These are phyloP conservation scores for Fragaria ananassa DNA, from an alignment of 306 rosid species.

Conservation along the genomic window DNA sequence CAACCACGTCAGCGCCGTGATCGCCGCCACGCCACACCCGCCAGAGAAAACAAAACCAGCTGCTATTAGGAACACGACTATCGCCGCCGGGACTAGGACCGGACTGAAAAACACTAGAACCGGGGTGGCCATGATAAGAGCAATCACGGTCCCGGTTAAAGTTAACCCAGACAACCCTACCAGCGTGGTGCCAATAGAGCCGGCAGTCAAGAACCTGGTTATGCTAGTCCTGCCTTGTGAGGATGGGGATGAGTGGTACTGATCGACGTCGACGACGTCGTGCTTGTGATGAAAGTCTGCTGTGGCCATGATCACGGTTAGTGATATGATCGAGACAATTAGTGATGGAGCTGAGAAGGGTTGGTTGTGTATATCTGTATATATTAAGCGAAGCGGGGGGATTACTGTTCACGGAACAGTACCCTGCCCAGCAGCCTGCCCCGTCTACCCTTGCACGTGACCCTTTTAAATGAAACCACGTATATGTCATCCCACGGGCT, in stretches of 20 bases:
- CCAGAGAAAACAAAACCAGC: slow-evolving; percentile 51
- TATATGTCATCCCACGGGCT: no score
- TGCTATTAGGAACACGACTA: slow-evolving; percentile 28
- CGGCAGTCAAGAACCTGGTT: slow-evolving; percentile 50
- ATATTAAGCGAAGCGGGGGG: no score
- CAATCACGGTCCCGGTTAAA: slow-evolving; percentile 53
- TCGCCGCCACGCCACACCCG: slow-evolving; percentile 50
- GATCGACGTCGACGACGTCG: not conserved
- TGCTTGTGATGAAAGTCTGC: not conserved
- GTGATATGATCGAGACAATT: not conserved
- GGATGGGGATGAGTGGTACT: slow-evolving; percentile 9
- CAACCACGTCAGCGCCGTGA: slow-evolving; percentile 50
- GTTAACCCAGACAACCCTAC: slow-evolving; percentile 45
- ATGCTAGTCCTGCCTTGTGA: slow-evolving; percentile 32
- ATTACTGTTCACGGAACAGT: no score
- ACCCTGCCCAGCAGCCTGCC: no score
- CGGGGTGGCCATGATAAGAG: slow-evolving; percentile 55
- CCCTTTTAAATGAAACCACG: no score
- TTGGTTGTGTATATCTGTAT: not conserved
- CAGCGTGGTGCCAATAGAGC: slow-evolving; percentile 42
- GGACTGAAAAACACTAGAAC: slow-evolving; percentile 59
- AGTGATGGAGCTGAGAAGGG: not conserved
- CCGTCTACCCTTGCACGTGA: no score
- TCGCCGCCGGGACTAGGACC: slow-evolving; percentile 48
- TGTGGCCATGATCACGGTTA: not conserved